Percentiles rank a stretch among this genome's conserved stretches.
Evolutionary conservation across 306 rosid species (phyloP).

Genomic region (Pachyrhizus erosus): DNA sequence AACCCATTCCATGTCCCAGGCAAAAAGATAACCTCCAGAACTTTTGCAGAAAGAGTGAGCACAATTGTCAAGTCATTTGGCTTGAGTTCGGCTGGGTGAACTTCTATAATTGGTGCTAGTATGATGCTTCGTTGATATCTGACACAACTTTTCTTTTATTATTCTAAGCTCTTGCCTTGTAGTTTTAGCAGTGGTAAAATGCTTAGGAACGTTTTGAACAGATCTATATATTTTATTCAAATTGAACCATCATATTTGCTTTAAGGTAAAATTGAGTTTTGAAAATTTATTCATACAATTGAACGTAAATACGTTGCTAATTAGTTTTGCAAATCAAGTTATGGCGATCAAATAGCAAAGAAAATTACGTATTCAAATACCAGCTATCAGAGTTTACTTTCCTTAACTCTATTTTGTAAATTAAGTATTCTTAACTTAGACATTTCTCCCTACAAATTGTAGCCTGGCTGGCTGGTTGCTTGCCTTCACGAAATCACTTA

Average conservation of each 20-base stretch:
- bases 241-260: slow-evolving; percentile 6
- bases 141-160: slow-evolving; percentile 1
- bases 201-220: slow-evolving; percentile 35
- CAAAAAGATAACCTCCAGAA: slow-evolving; percentile 89
- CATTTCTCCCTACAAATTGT: too few species aligned
- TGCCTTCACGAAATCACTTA: not conserved
- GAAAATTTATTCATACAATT: slow-evolving; percentile 15
- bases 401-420: not conserved
- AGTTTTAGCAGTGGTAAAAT: slow-evolving; percentile 24
- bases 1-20: slow-evolving; percentile 95
- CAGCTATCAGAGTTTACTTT: not conserved
- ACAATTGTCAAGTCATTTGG: slow-evolving; percentile 94
- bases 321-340: not conserved
- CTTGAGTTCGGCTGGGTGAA: slow-evolving; percentile 67
- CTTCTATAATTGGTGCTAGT: slow-evolving; percentile 7
- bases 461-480: not conserved
- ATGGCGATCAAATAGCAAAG: not conserved
- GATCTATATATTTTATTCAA: slow-evolving; percentile 13
- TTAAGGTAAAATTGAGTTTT: not conserved
- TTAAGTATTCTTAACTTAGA: not conserved
- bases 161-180: slow-evolving; percentile 20
- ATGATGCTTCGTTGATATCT: slow-evolving; percentile 34
- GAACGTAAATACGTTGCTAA: not conserved
- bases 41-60: slow-evolving; percentile 89
- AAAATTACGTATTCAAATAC: not conserved